Conservation (phyloP, 2,329 filamentous ascomycete species). For the Microdochium trichocladiopsis region DNA sequence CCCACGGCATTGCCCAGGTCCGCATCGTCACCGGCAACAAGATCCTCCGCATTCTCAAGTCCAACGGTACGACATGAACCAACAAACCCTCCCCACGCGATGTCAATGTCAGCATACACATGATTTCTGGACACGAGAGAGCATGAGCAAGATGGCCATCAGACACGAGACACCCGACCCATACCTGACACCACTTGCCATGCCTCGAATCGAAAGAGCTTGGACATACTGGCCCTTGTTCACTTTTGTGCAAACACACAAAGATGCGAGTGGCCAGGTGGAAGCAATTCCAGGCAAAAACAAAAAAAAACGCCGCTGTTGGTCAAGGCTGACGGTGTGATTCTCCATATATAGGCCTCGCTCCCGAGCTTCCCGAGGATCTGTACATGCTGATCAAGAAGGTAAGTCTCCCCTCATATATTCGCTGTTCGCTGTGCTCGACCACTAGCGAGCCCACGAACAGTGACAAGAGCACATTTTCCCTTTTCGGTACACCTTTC, state of each 20-base stretch:
- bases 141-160: too few species aligned
- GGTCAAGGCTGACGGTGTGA: constrained; percentile 94
- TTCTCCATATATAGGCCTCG: constrained; percentile 73
- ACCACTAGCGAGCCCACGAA: too few species aligned
- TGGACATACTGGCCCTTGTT: background rate
- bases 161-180: too few species aligned
- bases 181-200: too few species aligned
- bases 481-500: background rate
- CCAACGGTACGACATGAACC: constrained; percentile 71
- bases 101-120: too few species aligned
- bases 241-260: constrained; percentile 1
- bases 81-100: constrained; percentile 11
- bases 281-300: background rate
- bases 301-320: constrained; percentile 63
- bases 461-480: background rate
- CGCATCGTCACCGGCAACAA: constrained; percentile 99
- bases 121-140: constrained; percentile 24
- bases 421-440: too few species aligned
- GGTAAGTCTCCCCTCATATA: constrained; percentile 50
- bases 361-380: constrained; percentile 97
- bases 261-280: background rate
- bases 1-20: constrained; percentile 96
- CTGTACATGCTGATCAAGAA: constrained; percentile 99
- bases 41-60: constrained; percentile 98
- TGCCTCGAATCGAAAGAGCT: too few species aligned